Base-by-base conservation (phyloP, 768 basidiomycete genomes). In the Agrocybe pediades region DNA sequence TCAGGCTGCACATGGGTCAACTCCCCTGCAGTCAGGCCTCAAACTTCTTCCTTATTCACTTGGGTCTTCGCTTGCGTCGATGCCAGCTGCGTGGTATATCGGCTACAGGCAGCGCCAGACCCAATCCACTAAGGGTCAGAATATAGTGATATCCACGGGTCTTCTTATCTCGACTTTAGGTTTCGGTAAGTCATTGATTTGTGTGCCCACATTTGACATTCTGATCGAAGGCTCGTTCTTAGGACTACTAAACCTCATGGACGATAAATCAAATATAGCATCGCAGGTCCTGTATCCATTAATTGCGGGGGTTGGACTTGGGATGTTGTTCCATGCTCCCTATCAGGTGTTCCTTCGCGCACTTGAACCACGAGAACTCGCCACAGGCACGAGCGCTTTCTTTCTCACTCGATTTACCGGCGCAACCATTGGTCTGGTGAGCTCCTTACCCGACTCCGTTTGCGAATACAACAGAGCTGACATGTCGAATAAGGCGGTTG, bases 401-500 rank as follows among this genome's bases (percentile, higher is more conserved):
- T 93, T 94, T 71, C 77, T 93, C 51, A 89, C 92, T 41, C 81
- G 91, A 41, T 93, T 93, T 71, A 92, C 90, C 30, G 91, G 91
- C 8, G 89, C 91, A 26, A 92, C 91, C 2, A 75, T 87, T 33
- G 91, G 91, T 56, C 69, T 94, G 72, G 91, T 90, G 68, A 61
- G 86, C 66, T 44, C 52, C 24, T 47, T 44, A 24, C 26, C 17
- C 49, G 51, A 20, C 29, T 45, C 17, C 17, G 27, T 41, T 29
- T 54, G 55, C 33, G 45, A 40, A 24, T 36, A 48, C 36, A 26
- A 53, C 42, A 51, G 51, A 62, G 61, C 58, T 62, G 50, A 65
- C 55, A 50, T 46, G 9, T 36, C 33, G 13, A n/a, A 55, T 2
- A 61, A 93, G 91, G 83, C 91, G 43, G 76, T 89, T 24, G 85